These are phyloP conservation scores for Echeveria elegans DNA, from an alignment of 164 flowering plant genomes.

Conservation along the genomic window DNA sequence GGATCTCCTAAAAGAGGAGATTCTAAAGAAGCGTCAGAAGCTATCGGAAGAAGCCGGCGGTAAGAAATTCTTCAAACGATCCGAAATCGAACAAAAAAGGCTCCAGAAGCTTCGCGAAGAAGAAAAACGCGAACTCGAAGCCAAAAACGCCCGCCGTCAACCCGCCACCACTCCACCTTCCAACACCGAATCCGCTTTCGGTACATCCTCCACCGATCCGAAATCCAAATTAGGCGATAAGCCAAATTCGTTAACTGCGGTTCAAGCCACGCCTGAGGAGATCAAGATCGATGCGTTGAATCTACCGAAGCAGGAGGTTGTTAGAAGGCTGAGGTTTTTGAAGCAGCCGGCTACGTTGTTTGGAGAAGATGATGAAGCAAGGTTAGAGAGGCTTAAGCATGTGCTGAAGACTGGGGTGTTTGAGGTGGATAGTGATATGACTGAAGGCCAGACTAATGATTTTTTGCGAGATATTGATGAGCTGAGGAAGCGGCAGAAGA, in stretches of 20 bases:
- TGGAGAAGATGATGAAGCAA: slow-evolving; percentile 80
- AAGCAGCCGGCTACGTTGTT: slow-evolving; percentile 90
- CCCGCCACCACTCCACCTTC: slow-evolving; percentile 9
- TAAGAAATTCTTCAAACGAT: slow-evolving; percentile 40
- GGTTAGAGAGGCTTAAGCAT: slow-evolving; percentile 70
- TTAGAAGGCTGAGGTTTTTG: slow-evolving; percentile 77
- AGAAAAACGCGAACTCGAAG: slow-evolving; percentile 63
- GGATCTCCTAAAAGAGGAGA: slow-evolving; percentile 45
- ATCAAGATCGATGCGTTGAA: slow-evolving; percentile 69
- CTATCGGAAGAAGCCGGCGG: slow-evolving; percentile 41
- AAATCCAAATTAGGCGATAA: slow-evolving; percentile 10
- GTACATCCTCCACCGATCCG: slow-evolving; percentile 25
- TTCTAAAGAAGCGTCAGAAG: slow-evolving; percentile 33
- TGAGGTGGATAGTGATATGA: slow-evolving; percentile 93
- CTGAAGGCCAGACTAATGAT: slow-evolving; percentile 96
- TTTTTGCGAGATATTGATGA: slow-evolving; percentile 83
- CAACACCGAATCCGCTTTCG: slow-evolving; percentile 13
- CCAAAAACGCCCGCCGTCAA: slow-evolving; percentile 46
- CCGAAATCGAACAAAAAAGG: slow-evolving; percentile 44
- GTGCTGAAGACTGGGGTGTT: slow-evolving; percentile 68
- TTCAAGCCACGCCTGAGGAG: slow-evolving; percentile 43
- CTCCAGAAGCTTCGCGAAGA: slow-evolving; percentile 66
- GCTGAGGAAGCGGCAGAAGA: slow-evolving; percentile 85
- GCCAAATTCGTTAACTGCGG: slow-evolving; percentile 24
- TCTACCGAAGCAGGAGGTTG: slow-evolving; percentile 74